These are phyloP conservation scores for Arabis hirsuta DNA, from an alignment of 345 rosid genomes.

Conservation along the genomic window DNA sequence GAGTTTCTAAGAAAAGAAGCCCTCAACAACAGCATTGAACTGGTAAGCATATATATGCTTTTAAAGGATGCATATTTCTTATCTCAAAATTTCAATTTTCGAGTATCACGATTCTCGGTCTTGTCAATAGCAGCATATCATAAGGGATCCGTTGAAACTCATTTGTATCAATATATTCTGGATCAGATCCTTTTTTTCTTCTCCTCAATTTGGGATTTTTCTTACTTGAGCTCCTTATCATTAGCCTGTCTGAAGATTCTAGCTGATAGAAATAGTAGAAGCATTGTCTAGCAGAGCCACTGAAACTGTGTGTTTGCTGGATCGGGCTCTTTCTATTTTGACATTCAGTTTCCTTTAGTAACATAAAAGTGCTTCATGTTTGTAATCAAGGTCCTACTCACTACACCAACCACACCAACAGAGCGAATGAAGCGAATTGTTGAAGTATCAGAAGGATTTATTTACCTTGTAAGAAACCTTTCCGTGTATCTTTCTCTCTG, in stretches of 20 bases:
- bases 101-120: slow-evolving; percentile 9
- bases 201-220: background rate
- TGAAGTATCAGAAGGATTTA: slow-evolving; percentile 83
- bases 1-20: slow-evolving; percentile 80
- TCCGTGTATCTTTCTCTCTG: background rate
- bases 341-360: background rate
- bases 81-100: background rate
- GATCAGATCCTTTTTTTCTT: background rate
- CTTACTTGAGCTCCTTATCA: slow-evolving; percentile 1
- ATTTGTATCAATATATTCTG: background rate
- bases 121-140: slow-evolving; percentile 21
- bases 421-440: slow-evolving; percentile 82
- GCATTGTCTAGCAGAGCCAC: slow-evolving; percentile 24
- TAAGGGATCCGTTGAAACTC: background rate
- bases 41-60: slow-evolving; percentile 49
- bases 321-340: background rate
- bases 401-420: slow-evolving; percentile 82
- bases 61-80: background rate
- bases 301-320: slow-evolving; percentile 18
- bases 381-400: slow-evolving; percentile 72
- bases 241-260: background rate
- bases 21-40: slow-evolving; percentile 63
- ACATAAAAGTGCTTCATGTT: background rate
- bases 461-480: slow-evolving; percentile 74
- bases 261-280: slow-evolving; percentile 8